Conservation (phyloP, 495 filamentous ascomycete genomes). For the Daldinia loculata region DNA sequence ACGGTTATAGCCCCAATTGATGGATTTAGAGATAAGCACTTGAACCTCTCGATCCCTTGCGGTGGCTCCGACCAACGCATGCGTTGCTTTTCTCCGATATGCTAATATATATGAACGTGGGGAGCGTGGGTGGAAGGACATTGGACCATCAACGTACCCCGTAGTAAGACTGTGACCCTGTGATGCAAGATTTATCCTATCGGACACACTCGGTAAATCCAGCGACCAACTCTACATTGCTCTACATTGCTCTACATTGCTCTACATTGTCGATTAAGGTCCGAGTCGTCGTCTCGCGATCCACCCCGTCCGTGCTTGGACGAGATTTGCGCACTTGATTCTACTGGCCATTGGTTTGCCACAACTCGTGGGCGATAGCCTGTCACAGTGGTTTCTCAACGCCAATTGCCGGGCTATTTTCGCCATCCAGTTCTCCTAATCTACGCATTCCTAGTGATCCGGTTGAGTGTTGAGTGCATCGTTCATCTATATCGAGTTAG, state of each 20-base stretch:
- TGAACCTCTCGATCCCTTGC: slow-evolving; percentile 23
- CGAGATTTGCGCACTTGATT: slow-evolving; percentile 26
- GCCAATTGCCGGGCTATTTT: slow-evolving; percentile 29
- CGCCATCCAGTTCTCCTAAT: slow-evolving; percentile 15
- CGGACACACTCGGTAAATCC: slow-evolving; percentile 35
- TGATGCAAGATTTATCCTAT: slow-evolving; percentile 34
- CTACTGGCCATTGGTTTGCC: slow-evolving; percentile 30
- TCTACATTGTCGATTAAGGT: slow-evolving; percentile 27
- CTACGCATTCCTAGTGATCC: slow-evolving; percentile 8
- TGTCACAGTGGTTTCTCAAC: slow-evolving; percentile 10
- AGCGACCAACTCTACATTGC: slow-evolving; percentile 19
- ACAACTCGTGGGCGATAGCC: slow-evolving; percentile 4
- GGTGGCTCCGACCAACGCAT: slow-evolving; percentile 34
- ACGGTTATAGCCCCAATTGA: slow-evolving; percentile 30
- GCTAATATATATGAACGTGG: slow-evolving; percentile 34
- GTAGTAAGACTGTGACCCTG: slow-evolving; percentile 41
- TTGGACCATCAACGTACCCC: slow-evolving; percentile 34
- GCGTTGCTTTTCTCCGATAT: slow-evolving; percentile 42
- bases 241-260: too few species aligned
- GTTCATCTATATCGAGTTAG: slow-evolving; percentile 4
- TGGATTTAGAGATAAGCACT: slow-evolving; percentile 33
- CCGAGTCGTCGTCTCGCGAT: slow-evolving; percentile 20
- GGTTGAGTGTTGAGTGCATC: not conserved
- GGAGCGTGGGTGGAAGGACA: slow-evolving; percentile 25
- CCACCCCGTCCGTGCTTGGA: slow-evolving; percentile 8